Percentiles rank a stretch among this genome's conserved stretches.
Evolutionary conservation across 768 basidiomycete genomes (phyloP).

Genomic region (Chlorophyllum brunneum): DNA sequence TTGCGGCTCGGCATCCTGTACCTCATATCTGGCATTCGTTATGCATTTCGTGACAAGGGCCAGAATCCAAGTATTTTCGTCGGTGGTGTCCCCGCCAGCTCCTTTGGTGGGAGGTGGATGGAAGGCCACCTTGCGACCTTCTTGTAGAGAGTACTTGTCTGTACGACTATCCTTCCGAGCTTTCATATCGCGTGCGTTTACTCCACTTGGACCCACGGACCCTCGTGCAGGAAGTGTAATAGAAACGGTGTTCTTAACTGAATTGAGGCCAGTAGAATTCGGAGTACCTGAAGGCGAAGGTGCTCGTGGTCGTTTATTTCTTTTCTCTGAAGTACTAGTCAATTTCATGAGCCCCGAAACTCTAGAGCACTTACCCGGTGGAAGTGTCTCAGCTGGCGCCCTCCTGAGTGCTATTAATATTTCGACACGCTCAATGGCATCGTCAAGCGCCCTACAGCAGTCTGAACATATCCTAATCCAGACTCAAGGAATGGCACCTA

Average conservation of each 20-base stretch:
- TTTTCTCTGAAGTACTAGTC: conserved; percentile 49
- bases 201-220: conserved; percentile 48
- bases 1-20: conserved; percentile 81
- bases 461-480: neutral
- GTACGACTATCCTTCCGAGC: conserved; percentile 57
- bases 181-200: conserved; percentile 65
- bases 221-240: conserved; percentile 54
- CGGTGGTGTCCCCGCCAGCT: conserved; percentile 35
- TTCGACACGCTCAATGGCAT: conserved; percentile 63
- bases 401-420: conserved; percentile 71
- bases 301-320: conserved; percentile 70
- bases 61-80: conserved; percentile 71
- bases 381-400: conserved; percentile 61
- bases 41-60: conserved; percentile 71
- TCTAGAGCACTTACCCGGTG: conserved; percentile 43
- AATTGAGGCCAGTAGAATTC: conserved; percentile 30
- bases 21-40: conserved; percentile 78
- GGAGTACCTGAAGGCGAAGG: conserved; percentile 65
- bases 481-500: conserved; percentile 28
- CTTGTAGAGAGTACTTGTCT: conserved; percentile 63
- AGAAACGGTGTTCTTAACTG: conserved; percentile 37
- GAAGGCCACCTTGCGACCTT: conserved; percentile 79
- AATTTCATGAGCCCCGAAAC: neutral
- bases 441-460: conserved; percentile 58
- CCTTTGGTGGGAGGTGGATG: conserved; percentile 62